Percentiles rank a stretch among this genome's conserved stretches.
Conservation (phyloP, 2,329 filamentous ascomycete species). For the Periconia sp. region DNA sequence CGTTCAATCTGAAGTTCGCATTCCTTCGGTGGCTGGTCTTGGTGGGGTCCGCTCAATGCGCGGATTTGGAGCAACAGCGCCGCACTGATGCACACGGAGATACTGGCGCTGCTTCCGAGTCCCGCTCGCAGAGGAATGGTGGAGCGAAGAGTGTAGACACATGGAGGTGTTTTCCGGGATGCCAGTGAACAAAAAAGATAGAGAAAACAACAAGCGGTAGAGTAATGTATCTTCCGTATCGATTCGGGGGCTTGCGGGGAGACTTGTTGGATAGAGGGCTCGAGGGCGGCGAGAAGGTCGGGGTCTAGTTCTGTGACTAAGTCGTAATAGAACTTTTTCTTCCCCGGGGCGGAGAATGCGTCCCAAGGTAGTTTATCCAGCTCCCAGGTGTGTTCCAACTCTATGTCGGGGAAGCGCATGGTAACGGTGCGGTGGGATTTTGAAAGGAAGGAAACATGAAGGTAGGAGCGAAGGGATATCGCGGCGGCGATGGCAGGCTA, state of each 20-base stretch:
- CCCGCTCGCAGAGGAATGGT: slow-evolving; percentile 92
- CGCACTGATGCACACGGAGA: slow-evolving; percentile 83
- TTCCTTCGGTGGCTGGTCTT: slow-evolving; percentile 85
- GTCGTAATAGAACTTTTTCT: slow-evolving; percentile 96
- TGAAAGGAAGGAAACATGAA: slow-evolving; percentile 90
- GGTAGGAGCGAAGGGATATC: slow-evolving; percentile 92
- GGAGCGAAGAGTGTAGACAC: slow-evolving; percentile 86
- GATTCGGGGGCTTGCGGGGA: slow-evolving; percentile 68
- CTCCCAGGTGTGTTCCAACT: slow-evolving; percentile 87
- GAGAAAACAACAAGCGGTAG: slow-evolving; percentile 81
- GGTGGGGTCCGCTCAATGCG: slow-evolving; percentile 85
- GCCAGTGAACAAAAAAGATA: slow-evolving; percentile 91
- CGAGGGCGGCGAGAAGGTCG: slow-evolving; percentile 77
- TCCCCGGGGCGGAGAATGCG: slow-evolving; percentile 73
- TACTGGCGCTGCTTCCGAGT: slow-evolving; percentile 90
- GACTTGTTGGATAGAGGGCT: slow-evolving; percentile 74
- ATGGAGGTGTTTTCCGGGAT: slow-evolving; percentile 74
- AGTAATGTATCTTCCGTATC: slow-evolving; percentile 79
- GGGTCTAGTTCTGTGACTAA: slow-evolving; percentile 76
- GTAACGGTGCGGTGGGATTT: slow-evolving; percentile 89
- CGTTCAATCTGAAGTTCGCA: slow-evolving; percentile 88
- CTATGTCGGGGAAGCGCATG: slow-evolving; percentile 87
- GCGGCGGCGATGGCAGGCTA: slow-evolving; percentile 90
- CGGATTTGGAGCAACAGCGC: slow-evolving; percentile 86
- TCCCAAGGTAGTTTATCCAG: slow-evolving; percentile 90